phyloP scores from a whole-genome alignment of 768 basidiomycete species.

The Macrolepiota dolichaula region DNA sequence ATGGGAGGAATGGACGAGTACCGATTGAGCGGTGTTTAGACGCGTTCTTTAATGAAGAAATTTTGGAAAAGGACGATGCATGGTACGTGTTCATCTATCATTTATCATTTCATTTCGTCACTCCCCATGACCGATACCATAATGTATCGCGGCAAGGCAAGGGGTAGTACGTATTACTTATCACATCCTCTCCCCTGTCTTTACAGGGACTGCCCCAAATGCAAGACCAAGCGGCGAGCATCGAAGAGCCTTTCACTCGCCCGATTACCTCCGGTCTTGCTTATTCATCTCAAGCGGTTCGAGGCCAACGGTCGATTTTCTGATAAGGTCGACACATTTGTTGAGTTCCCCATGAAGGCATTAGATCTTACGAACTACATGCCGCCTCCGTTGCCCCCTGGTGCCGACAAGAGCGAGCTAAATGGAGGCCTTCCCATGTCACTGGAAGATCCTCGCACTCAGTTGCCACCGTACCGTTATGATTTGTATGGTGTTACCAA shows the following conservation, averaged over 20 bases:
- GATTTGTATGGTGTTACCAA: slow-evolving; percentile 96
- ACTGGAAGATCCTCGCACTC: slow-evolving; percentile 71
- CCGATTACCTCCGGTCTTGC: slow-evolving; percentile 87
- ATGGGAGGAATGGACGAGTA: slow-evolving; percentile 55
- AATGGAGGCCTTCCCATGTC: slow-evolving; percentile 41
- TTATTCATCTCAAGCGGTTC: slow-evolving; percentile 93
- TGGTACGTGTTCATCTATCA: slow-evolving; percentile 55
- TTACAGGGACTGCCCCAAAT: slow-evolving; percentile 88
- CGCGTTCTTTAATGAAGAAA: slow-evolving; percentile 85
- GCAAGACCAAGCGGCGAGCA: slow-evolving; percentile 85
- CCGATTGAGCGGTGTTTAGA: slow-evolving; percentile 81
- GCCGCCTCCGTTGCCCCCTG: slow-evolving; percentile 74
- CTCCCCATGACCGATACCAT: background rate
- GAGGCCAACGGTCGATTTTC: slow-evolving; percentile 89
- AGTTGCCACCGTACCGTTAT: slow-evolving; percentile 87
- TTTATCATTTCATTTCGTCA: background rate
- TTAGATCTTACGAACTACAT: slow-evolving; percentile 76
- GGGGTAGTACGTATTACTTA: background rate
- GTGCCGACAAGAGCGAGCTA: slow-evolving; percentile 48
- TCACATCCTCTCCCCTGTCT: background rate
- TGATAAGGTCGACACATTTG: slow-evolving; percentile 93
- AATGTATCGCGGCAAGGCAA: background rate
- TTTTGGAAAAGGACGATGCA: slow-evolving; percentile 89
- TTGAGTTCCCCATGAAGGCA: slow-evolving; percentile 77
- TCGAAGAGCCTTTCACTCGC: slow-evolving; percentile 87